phyloP scores from a whole-genome alignment of 2,329 filamentous ascomycete species.

The Fusarium incarnatum region DNA sequence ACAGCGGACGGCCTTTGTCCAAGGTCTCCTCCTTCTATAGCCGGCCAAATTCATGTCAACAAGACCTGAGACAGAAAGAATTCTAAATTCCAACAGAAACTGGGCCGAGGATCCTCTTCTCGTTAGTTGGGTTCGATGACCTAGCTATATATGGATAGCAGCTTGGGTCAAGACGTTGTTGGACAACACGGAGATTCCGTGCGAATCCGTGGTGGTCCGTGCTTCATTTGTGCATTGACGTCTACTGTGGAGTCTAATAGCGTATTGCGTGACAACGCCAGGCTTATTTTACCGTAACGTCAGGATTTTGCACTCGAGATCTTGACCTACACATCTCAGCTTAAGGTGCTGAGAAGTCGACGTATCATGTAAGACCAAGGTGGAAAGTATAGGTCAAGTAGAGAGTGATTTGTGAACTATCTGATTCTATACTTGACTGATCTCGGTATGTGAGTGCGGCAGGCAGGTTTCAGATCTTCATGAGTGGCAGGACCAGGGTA shows the following conservation, averaged over 20 bases:
- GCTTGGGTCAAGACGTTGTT: background rate
- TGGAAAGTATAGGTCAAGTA: no score
- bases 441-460: background rate
- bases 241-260: background rate
- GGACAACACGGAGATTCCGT: background rate
- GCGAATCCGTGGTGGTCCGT: background rate
- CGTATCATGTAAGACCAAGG: background rate
- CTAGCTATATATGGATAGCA: background rate
- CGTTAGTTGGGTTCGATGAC: background rate
- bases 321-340: background rate
- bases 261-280: background rate
- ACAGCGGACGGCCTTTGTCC: no score
- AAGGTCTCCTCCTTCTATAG: background rate
- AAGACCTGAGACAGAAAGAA: no score
- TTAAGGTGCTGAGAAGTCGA: background rate
- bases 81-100: background rate
- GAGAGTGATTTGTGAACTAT: no score
- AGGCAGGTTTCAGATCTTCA: background rate
- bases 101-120: background rate
- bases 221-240: background rate
- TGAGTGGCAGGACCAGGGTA: background rate
- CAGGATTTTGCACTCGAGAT: background rate
- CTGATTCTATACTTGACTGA: no score
- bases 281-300: background rate
- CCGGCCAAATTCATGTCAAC: no score